phyloP scores from a whole-genome alignment of 2,329 filamentous ascomycete species.

The Xylaria sp. region DNA sequence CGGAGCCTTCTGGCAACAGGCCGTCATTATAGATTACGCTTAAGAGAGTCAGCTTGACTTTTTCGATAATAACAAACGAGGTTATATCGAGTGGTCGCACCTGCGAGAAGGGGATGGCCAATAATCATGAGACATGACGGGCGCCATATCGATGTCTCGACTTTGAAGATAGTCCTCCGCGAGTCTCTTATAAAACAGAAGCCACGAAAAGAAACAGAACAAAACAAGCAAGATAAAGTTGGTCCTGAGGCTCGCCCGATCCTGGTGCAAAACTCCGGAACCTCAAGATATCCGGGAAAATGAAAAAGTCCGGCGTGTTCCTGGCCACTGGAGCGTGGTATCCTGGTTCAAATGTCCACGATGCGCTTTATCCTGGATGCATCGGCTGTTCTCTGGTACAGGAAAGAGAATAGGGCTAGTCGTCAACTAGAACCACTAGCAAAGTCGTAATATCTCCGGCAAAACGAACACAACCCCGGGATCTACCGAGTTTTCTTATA shows the following conservation, averaged over 20 bases:
- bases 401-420: constrained; percentile 33
- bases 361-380: constrained; percentile 32
- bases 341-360: constrained; percentile 34
- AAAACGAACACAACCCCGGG: constrained; percentile 33
- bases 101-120: constrained; percentile 64
- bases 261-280: constrained; percentile 23
- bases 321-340: constrained; percentile 32
- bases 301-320: constrained; percentile 33
- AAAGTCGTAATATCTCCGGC: constrained; percentile 32
- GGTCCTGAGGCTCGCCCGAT: constrained; percentile 28
- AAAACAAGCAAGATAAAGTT: constrained; percentile 30
- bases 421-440: constrained; percentile 32
- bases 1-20: constrained; percentile 41
- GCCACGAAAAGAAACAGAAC: constrained; percentile 24
- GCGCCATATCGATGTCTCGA: constrained; percentile 59
- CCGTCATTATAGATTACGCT: constrained; percentile 48
- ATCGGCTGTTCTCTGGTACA: constrained; percentile 28
- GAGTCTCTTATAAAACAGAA: constrained; percentile 20
- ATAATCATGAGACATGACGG: constrained; percentile 58
- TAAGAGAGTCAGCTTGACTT: constrained; percentile 45
- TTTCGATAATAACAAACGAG: constrained; percentile 37
- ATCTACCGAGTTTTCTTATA: constrained; percentile 19
- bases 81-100: constrained; percentile 55
- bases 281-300: constrained; percentile 31
- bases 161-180: constrained; percentile 42